Evolutionary conservation across 108 stramenopile species (phyloP).

Genomic region (Seminavis robusta): DNA sequence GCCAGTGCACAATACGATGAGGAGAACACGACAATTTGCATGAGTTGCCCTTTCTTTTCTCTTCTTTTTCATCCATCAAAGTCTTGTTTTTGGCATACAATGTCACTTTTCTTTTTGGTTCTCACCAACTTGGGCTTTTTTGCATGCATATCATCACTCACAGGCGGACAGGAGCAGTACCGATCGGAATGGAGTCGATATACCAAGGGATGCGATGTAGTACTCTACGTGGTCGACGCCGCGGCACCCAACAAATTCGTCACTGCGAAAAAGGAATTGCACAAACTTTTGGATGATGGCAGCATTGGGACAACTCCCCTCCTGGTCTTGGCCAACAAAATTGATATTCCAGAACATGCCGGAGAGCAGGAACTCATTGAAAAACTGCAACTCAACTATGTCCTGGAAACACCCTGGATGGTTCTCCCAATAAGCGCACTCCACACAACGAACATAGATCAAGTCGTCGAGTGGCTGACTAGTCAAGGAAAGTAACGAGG

Average conservation of each 20-base stretch:
- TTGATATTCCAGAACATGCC: constrained; percentile 89
- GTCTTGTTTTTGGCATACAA: too few species aligned
- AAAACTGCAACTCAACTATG: constrained; percentile 91
- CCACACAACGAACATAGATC: constrained; percentile 90
- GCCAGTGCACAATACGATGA: too few species aligned
- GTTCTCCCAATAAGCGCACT: constrained; percentile 90
- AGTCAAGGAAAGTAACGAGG: constrained; percentile 73
- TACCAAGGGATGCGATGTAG: constrained; percentile 93
- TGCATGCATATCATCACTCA: too few species aligned
- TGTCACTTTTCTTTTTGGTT: too few species aligned
- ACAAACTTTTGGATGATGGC: constrained; percentile 91
- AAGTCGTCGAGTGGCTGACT: constrained; percentile 93
- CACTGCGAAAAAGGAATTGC: constrained; percentile 90
- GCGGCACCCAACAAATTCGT: constrained; percentile 84
- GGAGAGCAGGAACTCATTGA: constrained; percentile 87
- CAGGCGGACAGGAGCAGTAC: constrained; percentile 91
- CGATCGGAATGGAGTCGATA: constrained; percentile 93
- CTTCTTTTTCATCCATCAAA: too few species aligned
- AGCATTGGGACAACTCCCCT: constrained; percentile 85
- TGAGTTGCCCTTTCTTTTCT: too few species aligned
- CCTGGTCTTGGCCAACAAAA: constrained; percentile 93
- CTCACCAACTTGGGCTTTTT: too few species aligned
- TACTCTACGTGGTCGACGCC: constrained; percentile 94
- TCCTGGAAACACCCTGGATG: constrained; percentile 96
- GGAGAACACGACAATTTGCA: too few species aligned